Evolutionary conservation across 108 stramenopile species (phyloP), one percentile per base, ranked within the genome.

Genomic region (Asterionellopsis glacialis): DNA sequence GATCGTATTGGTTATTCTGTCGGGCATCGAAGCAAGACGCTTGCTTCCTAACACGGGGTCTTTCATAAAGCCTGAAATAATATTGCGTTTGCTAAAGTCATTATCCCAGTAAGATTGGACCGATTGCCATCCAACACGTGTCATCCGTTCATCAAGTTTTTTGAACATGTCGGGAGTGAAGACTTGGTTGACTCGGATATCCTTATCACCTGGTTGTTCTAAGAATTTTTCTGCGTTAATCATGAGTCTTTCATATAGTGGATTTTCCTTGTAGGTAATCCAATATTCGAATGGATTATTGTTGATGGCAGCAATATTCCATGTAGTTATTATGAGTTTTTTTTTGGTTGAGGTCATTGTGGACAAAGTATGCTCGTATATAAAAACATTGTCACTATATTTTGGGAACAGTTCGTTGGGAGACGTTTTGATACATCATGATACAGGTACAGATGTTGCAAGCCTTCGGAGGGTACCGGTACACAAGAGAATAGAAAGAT

Each of bases 281-380:
- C 91, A 93, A 54, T 93, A 93, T 64, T 93, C 91, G 59, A 93
- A 93, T 4, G 91, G 91, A 65, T 93, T 93, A 79, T 93, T 93
- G 65, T 93, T 96, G 62, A 96, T 91, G 47, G 95, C 95, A 43
- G 95, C 95, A 50, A 96, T 87, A 68, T 96, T 96, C 93, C 93
- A 96, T 19, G 83, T 87, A 1, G 90, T 59, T 9, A 83, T 74
- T 0, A 63, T 47, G 15, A 84, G 40, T 28, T 56, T 72, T 16
- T 67, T 61, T n/a, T 56, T 47, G 18, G 70, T 53, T 11, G 70
- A 16, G 22, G 51, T 33, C 71, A 78, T 72, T 6, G 66, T 54
- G 23, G 40, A 27, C 41, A 76, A n/a, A n/a, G n/a, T n/a, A n/a
- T n/a, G n/a, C n/a, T n/a, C n/a, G n/a, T n/a, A n/a, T n/a, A n/a